A percentile compares a stretch with the other conserved stretches of the same genome.
phyloP scores from a whole-genome alignment of 768 basidiomycete genomes.

The Xerocomellus chrysenteron region DNA sequence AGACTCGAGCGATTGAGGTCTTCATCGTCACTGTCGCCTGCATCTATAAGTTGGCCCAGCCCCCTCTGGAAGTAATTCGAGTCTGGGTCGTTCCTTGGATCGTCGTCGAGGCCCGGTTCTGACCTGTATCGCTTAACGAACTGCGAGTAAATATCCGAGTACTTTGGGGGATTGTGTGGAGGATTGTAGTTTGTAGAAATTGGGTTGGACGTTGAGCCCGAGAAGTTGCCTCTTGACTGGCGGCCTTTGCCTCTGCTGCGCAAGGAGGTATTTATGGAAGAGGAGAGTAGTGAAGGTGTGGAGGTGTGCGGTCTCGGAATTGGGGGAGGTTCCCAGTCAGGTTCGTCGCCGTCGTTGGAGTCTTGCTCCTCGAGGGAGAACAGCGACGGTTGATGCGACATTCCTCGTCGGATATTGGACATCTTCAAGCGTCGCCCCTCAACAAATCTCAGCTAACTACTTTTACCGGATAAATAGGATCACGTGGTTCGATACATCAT shows the following conservation, averaged over 20 bases:
- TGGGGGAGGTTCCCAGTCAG: constrained; percentile 42
- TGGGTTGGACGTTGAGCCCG: constrained; percentile 27
- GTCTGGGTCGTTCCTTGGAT: constrained; percentile 79
- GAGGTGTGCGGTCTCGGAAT: constrained; percentile 27
- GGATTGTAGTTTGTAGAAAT: constrained; percentile 31
- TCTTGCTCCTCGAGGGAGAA: constrained; percentile 64
- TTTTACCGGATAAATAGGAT: not conserved
- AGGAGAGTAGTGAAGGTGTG: constrained; percentile 24
- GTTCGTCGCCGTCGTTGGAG: constrained; percentile 45
- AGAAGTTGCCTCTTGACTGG: constrained; percentile 31
- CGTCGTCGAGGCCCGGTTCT: constrained; percentile 58
- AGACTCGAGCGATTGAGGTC: constrained; percentile 46
- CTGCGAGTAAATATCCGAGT: constrained; percentile 72
- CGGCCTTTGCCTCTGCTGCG: constrained; percentile 33
- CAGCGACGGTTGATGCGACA: constrained; percentile 60
- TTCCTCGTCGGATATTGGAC: constrained; percentile 26
- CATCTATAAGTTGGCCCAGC: constrained; percentile 63
- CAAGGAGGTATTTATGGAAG: constrained; percentile 30
- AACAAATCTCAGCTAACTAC: not conserved
- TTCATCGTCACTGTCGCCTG: constrained; percentile 77
- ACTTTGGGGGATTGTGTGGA: constrained; percentile 36
- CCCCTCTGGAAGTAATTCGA: constrained; percentile 78
- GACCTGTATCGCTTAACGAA: constrained; percentile 77
- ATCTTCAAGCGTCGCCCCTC: constrained; percentile 7
- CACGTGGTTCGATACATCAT: constrained; percentile 7